Evolutionary conservation across 768 basidiomycete species (phyloP).

Genomic region (Boletus fagicola): DNA sequence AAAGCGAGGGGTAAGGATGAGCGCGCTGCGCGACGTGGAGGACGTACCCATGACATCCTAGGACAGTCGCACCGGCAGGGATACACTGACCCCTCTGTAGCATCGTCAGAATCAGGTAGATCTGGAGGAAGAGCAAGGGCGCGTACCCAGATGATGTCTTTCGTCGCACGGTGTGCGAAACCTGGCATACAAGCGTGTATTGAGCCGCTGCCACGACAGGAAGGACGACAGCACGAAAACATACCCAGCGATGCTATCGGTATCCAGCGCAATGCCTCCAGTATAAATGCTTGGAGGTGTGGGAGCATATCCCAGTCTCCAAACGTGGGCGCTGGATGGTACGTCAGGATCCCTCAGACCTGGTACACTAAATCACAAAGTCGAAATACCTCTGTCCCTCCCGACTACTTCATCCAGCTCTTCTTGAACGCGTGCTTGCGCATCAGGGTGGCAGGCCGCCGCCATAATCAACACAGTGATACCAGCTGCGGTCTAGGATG

Average conservation of each 20-base stretch:
- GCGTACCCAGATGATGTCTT: not conserved
- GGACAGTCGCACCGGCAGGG: slow-evolving; percentile 20
- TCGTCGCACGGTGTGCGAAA: not conserved
- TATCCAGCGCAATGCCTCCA: not conserved
- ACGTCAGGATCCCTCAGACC: not conserved
- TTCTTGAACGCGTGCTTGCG: too few species aligned
- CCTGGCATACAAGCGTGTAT: not conserved
- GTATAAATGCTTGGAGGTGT: not conserved
- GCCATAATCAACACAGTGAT: slow-evolving; percentile 25
- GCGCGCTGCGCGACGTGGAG: too few species aligned
- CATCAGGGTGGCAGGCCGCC: too few species aligned
- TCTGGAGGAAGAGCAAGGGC: too few species aligned
- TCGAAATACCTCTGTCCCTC: too few species aligned
- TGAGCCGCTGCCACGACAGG: too few species aligned
- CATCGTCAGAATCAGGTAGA: not conserved
- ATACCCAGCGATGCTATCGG: not conserved
- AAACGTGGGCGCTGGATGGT: not conserved
- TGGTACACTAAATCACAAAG: too few species aligned
- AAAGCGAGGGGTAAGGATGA: not conserved
- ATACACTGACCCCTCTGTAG: slow-evolving; percentile 21
- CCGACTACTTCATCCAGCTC: too few species aligned
- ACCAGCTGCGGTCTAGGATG: slow-evolving; percentile 43
- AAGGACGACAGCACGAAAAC: not conserved
- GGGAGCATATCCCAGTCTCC: not conserved
- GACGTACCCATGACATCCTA: slow-evolving; percentile 19